phyloP scores from a whole-genome alignment of 805 yeast genomes.

The Metschnikowia proteae region DNA sequence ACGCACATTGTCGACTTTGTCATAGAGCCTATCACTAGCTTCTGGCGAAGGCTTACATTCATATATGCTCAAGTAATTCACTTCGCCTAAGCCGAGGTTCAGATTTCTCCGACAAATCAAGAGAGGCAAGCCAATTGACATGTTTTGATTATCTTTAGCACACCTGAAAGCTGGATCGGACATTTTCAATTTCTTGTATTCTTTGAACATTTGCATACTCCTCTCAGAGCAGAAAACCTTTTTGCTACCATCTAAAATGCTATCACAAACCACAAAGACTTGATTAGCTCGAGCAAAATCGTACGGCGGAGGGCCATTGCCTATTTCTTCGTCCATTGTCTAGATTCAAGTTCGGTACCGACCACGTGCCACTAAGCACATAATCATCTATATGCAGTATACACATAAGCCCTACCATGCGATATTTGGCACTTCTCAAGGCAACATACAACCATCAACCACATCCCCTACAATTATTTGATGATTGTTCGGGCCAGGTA shows the following conservation, averaged over 20 bases:
- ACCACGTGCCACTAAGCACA: not conserved
- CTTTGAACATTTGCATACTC: slow-evolving; percentile 10
- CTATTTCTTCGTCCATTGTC: not conserved
- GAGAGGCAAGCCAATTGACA: slow-evolving; percentile 13
- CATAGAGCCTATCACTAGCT: slow-evolving; percentile 11
- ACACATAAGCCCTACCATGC: no score
- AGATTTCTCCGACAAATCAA: slow-evolving; percentile 7
- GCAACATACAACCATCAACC: no score
- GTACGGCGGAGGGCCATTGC: not conserved
- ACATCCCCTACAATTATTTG: no score
- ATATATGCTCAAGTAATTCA: slow-evolving; percentile 7
- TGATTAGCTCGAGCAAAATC: not conserved
- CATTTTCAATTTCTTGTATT: slow-evolving; percentile 1
- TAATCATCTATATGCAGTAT: no score
- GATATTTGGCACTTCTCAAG: no score
- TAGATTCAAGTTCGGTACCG: not conserved
- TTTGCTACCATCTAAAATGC: slow-evolving; percentile 6
- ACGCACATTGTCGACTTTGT: slow-evolving; percentile 9
- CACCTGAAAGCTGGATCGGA: slow-evolving; percentile 5
- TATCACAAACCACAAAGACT: slow-evolving; percentile 9
- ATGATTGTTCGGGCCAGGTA: no score
- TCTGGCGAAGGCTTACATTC: slow-evolving; percentile 13
- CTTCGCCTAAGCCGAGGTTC: slow-evolving; percentile 11
- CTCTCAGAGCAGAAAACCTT: slow-evolving; percentile 12
- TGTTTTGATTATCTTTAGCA: slow-evolving; percentile 13